Evolutionary conservation across 495 filamentous ascomycete species (phyloP), one percentile per base, ranked within the genome.

Genomic region (Penicillium crystallinum): DNA sequence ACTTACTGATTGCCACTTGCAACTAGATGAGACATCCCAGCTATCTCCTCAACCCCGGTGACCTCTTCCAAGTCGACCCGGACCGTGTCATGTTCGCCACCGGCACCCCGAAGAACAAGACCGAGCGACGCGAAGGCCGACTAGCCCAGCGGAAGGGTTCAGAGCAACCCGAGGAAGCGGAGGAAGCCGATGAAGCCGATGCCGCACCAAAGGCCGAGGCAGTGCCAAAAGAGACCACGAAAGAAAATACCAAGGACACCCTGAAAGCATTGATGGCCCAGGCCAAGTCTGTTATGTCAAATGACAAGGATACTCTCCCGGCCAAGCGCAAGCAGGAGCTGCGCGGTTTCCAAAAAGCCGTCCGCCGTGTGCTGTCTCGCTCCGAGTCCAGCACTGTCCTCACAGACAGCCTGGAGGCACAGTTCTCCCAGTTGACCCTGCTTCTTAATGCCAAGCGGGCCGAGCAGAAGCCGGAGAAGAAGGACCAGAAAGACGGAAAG

Each of bases 41-140:
- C 54, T 98, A 97, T 72, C 87, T 91, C 62, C 85, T 98, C 23
- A 98, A 98, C 70, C 93, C 93, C 9, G 93, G 93, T 42, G 93
- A 98, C 65, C 87, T 98, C 77, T 98, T 97, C 79, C 88, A 92
- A 62, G 95, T 98, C 62, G 87, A 96, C 7, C 79, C 85, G 36
- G 89, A 93, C 6, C 82, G 83, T 52, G 95, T 97, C 27, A 78
- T 98, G 70, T 88, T 72, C 57, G 93, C 89, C 19, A 96, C 90
- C 9, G 93, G 93, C 29, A 79, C 77, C 2, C 78, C 80, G 9
- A 95, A 92, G 64, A 64, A 73, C 17, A 75, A 65, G 38, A 56
- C 60, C 17, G 73, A 81, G 52, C 72, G 74, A 49, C 75, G 74
- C 11, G 69, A 73, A 36, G 57, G 77, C 51, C 58, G 30, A 37